phyloP scores from a whole-genome alignment of 495 filamentous ascomycete species.

The Penicillium coprophilum region DNA sequence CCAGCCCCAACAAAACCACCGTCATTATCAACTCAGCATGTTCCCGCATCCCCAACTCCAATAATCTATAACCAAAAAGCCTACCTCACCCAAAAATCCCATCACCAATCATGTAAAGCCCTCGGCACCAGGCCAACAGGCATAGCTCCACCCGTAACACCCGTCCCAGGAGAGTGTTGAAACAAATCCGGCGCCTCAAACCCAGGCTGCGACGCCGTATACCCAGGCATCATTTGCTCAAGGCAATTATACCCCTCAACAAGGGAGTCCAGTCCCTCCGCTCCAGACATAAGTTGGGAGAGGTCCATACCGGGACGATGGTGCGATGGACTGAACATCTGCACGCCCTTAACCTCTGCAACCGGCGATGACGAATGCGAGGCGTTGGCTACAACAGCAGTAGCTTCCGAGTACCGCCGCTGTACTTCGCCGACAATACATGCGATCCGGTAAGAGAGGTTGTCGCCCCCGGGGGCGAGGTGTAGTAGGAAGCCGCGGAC shows the following conservation, averaged over 20 bases:
- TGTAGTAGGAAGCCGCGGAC: conserved; percentile 40
- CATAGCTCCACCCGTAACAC: conserved; percentile 29
- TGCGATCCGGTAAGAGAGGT: conserved; percentile 39
- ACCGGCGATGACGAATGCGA: conserved; percentile 10
- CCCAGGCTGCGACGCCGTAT: conserved; percentile 13
- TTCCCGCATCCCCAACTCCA: background rate
- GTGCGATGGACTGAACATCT: background rate
- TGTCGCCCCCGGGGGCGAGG: conserved; percentile 38
- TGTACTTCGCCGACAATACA: conserved; percentile 32
- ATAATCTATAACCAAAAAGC: conserved; percentile 1
- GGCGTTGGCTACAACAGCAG: conserved; percentile 12
- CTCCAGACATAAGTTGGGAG: conserved; percentile 21
- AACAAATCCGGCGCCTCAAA: conserved; percentile 22
- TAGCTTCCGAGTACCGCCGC: conserved; percentile 28
- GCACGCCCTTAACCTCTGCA: background rate
- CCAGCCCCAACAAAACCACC: background rate
- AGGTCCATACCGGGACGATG: conserved; percentile 18
- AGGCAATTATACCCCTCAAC: conserved; percentile 28
- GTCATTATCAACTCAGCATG: background rate
- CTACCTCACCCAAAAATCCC: background rate
- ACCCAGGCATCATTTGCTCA: conserved; percentile 28
- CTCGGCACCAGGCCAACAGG: conserved; percentile 29
- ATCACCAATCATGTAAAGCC: conserved; percentile 30
- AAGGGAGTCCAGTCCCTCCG: conserved; percentile 20
- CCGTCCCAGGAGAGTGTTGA: conserved; percentile 14